Percentiles rank a stretch among this genome's conserved stretches.
Evolutionary conservation across 768 basidiomycete genomes (phyloP).

Genomic region (Collybia sp.): DNA sequence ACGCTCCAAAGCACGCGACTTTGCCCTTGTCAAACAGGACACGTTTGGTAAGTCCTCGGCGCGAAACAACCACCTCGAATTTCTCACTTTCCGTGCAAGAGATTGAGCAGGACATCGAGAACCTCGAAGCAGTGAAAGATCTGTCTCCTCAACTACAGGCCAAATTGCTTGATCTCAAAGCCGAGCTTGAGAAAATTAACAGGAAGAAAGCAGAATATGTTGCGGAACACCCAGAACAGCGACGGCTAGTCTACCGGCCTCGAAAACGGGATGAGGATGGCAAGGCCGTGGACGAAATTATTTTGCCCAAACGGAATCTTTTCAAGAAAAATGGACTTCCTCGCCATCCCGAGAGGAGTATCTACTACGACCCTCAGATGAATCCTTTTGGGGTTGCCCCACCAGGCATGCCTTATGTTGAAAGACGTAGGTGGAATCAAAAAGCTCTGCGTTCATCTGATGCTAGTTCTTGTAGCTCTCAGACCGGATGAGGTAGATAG

Average conservation of each 20-base stretch:
- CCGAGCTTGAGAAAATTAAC: conserved; percentile 75
- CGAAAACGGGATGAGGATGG: conserved; percentile 36
- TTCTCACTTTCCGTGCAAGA: conserved; percentile 35
- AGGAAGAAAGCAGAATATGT: conserved; percentile 91
- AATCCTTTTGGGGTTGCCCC: conserved; percentile 95
- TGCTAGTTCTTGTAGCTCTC: conserved; percentile 37
- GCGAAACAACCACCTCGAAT: no score
- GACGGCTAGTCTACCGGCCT: conserved; percentile 72
- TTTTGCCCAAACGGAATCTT: conserved; percentile 48
- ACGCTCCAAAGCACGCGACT: conserved; percentile 77
- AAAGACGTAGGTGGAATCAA: conserved; percentile 62
- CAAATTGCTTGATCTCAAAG: conserved; percentile 67
- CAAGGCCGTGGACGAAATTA: conserved; percentile 36
- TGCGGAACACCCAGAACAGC: conserved; percentile 89
- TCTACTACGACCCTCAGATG: conserved; percentile 91
- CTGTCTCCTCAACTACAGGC: conserved; percentile 47
- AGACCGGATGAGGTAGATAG: conserved; percentile 59
- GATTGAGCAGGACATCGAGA: conserved; percentile 75
- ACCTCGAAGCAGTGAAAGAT: conserved; percentile 47
- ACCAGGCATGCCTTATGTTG: conserved; percentile 94
- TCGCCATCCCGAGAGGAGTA: conserved; percentile 84
- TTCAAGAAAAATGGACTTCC: conserved; percentile 86
- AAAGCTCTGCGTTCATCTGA: no score
- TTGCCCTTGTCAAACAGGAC: conserved; percentile 92
- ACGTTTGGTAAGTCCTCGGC: conserved; percentile 55